Conservation (phyloP, 495 filamentous ascomycete genomes). For the Chaetomium cochliodes region DNA sequence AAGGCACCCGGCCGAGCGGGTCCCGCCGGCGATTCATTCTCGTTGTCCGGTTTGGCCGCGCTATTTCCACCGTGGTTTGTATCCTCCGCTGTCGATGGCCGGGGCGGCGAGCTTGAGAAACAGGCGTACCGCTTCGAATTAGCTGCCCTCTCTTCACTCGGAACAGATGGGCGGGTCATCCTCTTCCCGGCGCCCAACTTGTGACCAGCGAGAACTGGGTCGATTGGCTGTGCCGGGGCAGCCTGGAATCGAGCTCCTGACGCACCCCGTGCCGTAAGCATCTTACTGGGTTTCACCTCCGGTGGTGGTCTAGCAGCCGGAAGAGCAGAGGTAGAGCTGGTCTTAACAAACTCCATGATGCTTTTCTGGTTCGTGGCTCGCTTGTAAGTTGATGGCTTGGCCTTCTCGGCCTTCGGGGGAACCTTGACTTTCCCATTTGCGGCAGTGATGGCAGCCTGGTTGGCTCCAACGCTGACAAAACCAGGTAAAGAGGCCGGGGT, state of each 20-base stretch:
- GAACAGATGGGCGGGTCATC: constrained; percentile 18
- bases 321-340: constrained; percentile 20
- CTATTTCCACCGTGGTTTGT: background rate
- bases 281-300: background rate
- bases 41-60: constrained; percentile 23
- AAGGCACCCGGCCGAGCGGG: constrained; percentile 37
- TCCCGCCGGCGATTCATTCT: constrained; percentile 35
- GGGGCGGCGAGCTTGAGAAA: constrained; percentile 50
- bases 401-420: constrained; percentile 24
- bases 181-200: constrained; percentile 37
- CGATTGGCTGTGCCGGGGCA: constrained; percentile 29
- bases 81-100: constrained; percentile 22
- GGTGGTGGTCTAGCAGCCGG: background rate
- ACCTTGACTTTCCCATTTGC: constrained; percentile 30
- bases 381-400: constrained; percentile 32
- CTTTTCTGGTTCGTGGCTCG: constrained; percentile 44
- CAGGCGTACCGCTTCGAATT: constrained; percentile 42
- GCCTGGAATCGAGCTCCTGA: constrained; percentile 17
- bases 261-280: background rate
- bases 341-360: constrained; percentile 38
- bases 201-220: constrained; percentile 38
- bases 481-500: constrained; percentile 43
- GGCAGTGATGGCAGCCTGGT: constrained; percentile 41
- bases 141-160: constrained; percentile 15
- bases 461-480: constrained; percentile 45